Evolutionary conservation across 2,329 filamentous ascomycete species (phyloP).

Genomic region (Diaporthe sp.): DNA sequence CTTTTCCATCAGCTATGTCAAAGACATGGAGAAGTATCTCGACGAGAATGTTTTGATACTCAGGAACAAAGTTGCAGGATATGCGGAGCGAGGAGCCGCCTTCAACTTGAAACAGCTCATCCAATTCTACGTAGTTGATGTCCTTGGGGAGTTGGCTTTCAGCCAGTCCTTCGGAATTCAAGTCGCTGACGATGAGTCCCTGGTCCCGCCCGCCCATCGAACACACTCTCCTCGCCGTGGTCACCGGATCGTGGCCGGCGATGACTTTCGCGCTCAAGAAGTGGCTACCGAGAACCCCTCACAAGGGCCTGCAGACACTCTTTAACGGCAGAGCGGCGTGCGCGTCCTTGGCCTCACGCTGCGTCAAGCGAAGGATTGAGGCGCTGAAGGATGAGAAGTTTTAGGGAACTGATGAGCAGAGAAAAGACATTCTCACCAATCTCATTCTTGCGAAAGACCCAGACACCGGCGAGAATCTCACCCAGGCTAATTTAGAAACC

Average conservation of each 20-base stretch:
- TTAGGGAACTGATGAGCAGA: slow-evolving; percentile 21
- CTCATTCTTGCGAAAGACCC: slow-evolving; percentile 49
- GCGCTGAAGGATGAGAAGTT: background rate
- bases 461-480: slow-evolving; percentile 46
- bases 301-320: slow-evolving; percentile 1
- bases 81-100: background rate
- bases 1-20: slow-evolving; percentile 46
- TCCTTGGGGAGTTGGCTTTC: slow-evolving; percentile 1
- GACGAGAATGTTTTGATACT: background rate
- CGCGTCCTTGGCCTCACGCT: slow-evolving; percentile 6
- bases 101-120: slow-evolving; percentile 1
- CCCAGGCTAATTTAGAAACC: slow-evolving; percentile 40
- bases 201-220: slow-evolving; percentile 46
- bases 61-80: background rate
- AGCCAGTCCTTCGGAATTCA: slow-evolving; percentile 11
- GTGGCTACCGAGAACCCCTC: slow-evolving; percentile 30
- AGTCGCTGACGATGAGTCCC: slow-evolving; percentile 38
- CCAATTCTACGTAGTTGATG: background rate
- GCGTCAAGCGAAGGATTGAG: background rate
- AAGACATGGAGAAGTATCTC: slow-evolving; percentile 48
- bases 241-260: slow-evolving; percentile 42
- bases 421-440: slow-evolving; percentile 48
- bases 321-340: background rate
- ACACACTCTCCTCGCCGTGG: slow-evolving; percentile 45
- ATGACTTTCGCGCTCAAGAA: slow-evolving; percentile 42